phyloP scores from a whole-genome alignment of 306 rosid genomes.

The Coriaria nepalensis region DNA sequence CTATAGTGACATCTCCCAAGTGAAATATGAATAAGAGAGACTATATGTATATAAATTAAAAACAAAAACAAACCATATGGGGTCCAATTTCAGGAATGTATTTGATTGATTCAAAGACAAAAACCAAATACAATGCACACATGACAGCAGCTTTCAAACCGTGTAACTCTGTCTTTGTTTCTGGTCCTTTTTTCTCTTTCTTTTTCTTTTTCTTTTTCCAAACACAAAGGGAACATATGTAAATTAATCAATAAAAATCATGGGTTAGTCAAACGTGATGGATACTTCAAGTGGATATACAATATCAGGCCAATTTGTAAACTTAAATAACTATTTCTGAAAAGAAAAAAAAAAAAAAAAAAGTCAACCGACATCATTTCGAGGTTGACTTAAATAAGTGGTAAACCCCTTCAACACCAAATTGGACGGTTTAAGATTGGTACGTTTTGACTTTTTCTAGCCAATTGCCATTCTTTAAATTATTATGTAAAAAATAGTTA shows the following conservation, averaged over 20 bases:
- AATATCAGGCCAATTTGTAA: conserved; percentile 20
- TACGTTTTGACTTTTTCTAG: conserved; percentile 29
- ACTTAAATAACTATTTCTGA: conserved; percentile 18
- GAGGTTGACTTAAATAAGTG: conserved; percentile 29
- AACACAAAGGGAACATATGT: too few species aligned
- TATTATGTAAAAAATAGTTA: too few species aligned
- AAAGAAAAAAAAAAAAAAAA: too few species aligned
- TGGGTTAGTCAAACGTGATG: conserved; percentile 25
- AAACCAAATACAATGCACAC: conserved; percentile 15
- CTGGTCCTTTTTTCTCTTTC: too few species aligned
- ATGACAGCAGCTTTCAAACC: conserved; percentile 15
- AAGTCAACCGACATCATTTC: conserved; percentile 42
- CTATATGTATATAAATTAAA: conserved; percentile 10
- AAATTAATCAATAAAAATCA: too few species aligned
- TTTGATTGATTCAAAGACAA: conserved; percentile 12
- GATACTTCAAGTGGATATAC: conserved; percentile 18
- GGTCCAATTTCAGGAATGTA: conserved; percentile 3
- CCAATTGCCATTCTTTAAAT: conserved; percentile 1
- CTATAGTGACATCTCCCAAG: conserved; percentile 14
- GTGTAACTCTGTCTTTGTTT: conserved; percentile 6
- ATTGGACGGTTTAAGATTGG: conserved; percentile 27
- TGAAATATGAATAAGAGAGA: conserved; percentile 15
- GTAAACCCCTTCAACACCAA: conserved; percentile 19
- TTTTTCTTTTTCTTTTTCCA: background rate
- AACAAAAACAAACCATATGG: conserved; percentile 15